Evolutionary conservation across 2,329 filamentous ascomycete genomes (phyloP).

Genomic region (Hypoxylon sp.): DNA sequence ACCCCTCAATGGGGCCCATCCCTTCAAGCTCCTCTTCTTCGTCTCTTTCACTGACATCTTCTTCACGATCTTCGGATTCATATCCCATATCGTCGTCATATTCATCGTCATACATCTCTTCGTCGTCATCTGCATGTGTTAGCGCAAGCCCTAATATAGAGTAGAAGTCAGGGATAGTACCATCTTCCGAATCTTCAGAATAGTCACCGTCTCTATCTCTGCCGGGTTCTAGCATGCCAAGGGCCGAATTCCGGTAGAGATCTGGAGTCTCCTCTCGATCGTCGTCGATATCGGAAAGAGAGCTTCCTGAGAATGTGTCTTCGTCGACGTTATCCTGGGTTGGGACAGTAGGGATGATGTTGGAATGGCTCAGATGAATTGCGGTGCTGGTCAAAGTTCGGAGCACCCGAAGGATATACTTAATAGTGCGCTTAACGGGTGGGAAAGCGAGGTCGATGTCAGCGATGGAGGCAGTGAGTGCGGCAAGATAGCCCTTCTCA

Average conservation of each 20-base stretch:
- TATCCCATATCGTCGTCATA: slow-evolving; percentile 96
- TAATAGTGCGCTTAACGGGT: slow-evolving; percentile 92
- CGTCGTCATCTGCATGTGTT: slow-evolving; percentile 73
- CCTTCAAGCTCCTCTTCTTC: slow-evolving; percentile 80
- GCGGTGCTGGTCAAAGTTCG: slow-evolving; percentile 90
- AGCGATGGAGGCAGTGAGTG: slow-evolving; percentile 90
- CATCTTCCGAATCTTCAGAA: slow-evolving; percentile 80
- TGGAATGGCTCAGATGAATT: slow-evolving; percentile 85
- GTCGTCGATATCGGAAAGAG: slow-evolving; percentile 88
- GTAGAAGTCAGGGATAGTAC: slow-evolving; percentile 53
- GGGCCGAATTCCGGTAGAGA: slow-evolving; percentile 93
- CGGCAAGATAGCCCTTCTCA: slow-evolving; percentile 94
- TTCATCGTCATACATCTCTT: slow-evolving; percentile 94
- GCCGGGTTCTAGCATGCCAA: slow-evolving; percentile 92
- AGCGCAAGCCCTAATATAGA: slow-evolving; percentile 16
- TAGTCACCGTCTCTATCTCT: slow-evolving; percentile 79
- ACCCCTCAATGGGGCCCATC: slow-evolving; percentile 88
- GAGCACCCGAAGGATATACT: slow-evolving; percentile 93
- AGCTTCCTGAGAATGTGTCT: slow-evolving; percentile 88
- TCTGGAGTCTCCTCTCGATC: slow-evolving; percentile 96
- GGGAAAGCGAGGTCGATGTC: slow-evolving; percentile 97
- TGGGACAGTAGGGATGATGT: slow-evolving; percentile 77
- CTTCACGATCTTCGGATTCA: slow-evolving; percentile 81
- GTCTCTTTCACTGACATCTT: slow-evolving; percentile 91
- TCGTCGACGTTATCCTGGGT: slow-evolving; percentile 82